Percentiles rank a stretch among this genome's conserved stretches.
Evolutionary conservation across 2,329 filamentous ascomycete genomes (phyloP).

Genomic region (Lachnellula cervina): DNA sequence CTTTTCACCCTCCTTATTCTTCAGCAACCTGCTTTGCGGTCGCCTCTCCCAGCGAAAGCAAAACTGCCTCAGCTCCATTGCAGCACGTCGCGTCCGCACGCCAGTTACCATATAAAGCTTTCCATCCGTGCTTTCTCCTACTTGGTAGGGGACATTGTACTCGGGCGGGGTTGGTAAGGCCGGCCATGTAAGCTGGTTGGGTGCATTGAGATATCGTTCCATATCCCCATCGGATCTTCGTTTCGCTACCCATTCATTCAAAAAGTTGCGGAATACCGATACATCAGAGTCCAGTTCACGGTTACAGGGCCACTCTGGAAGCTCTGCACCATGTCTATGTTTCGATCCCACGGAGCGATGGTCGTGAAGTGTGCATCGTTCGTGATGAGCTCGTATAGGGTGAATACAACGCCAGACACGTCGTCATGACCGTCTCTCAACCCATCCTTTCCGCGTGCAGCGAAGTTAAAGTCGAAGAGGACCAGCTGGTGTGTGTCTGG

Average conservation of each 20-base stretch:
- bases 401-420: conserved; percentile 22
- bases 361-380: conserved; percentile 10
- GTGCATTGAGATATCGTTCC: conserved; percentile 14
- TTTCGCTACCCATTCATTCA: conserved; percentile 13
- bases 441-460: conserved; percentile 8
- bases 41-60: conserved; percentile 11
- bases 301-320: conserved; percentile 12
- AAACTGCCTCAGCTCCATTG: conserved; percentile 11
- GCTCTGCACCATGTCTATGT: conserved; percentile 15
- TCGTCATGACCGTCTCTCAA: conserved; percentile 22
- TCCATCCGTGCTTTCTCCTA: conserved; percentile 10
- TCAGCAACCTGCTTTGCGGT: conserved; percentile 8
- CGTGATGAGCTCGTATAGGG: conserved; percentile 19
- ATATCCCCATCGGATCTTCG: conserved; percentile 7
- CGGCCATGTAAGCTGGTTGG: conserved; percentile 11
- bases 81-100: conserved; percentile 7
- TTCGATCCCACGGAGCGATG: conserved; percentile 7
- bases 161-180: conserved; percentile 11
- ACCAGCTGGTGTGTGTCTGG: conserved; percentile 31
- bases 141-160: conserved; percentile 6
- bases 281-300: conserved; percentile 12
- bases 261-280: conserved; percentile 14
- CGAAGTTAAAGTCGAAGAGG: conserved; percentile 34
- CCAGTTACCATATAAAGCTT: conserved; percentile 8
- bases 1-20: conserved; percentile 6